A percentile compares a stretch with the other conserved stretches of the same genome.
These are phyloP conservation scores for Cercospora zeina DNA, from an alignment of 2,329 filamentous ascomycete genomes.

Conservation along the genomic window DNA sequence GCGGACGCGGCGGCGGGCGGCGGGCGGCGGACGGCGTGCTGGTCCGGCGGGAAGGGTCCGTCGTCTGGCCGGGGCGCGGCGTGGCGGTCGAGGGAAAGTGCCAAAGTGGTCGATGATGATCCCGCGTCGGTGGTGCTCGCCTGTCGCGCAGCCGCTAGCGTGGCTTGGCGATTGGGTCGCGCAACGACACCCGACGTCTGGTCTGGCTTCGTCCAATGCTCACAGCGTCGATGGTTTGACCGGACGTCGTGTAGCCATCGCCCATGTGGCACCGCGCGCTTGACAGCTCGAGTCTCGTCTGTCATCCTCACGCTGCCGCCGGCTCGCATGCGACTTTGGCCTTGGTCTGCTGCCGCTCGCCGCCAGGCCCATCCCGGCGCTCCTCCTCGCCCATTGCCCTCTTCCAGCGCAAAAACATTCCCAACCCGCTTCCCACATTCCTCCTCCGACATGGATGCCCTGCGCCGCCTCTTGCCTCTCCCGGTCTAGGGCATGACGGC, in stretches of 20 bases:
- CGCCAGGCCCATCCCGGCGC: constrained; percentile 14
- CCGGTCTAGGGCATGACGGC: constrained; percentile 15
- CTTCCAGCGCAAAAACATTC: constrained; percentile 20
- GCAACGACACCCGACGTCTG: constrained; percentile 11
- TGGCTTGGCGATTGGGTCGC: neutral
- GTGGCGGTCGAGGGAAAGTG: constrained; percentile 1
- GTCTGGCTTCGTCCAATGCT: neutral
- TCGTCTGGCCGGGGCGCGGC: neutral
- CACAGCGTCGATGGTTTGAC: neutral
- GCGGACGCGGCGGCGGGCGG: too few species aligned
- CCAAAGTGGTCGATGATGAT: too few species aligned
- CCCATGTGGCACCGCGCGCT: constrained; percentile 13
- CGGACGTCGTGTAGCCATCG: constrained; percentile 10
- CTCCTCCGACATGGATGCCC: constrained; percentile 29
- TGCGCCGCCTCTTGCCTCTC: constrained; percentile 19
- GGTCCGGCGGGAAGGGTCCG: neutral
- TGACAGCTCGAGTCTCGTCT: constrained; percentile 3
- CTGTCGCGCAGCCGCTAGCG: neutral
- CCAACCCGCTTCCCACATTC: constrained; percentile 21
- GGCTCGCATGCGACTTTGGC: neutral
- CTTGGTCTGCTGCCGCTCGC: constrained; percentile 25
- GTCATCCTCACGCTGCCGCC: neutral
- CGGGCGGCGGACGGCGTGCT: too few species aligned
- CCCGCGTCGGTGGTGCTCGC: neutral
- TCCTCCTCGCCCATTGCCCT: constrained; percentile 16